Evolutionary conservation across 768 basidiomycete species (phyloP), one percentile per base, ranked within the genome.

Genomic region (Termitomyces sp.): DNA sequence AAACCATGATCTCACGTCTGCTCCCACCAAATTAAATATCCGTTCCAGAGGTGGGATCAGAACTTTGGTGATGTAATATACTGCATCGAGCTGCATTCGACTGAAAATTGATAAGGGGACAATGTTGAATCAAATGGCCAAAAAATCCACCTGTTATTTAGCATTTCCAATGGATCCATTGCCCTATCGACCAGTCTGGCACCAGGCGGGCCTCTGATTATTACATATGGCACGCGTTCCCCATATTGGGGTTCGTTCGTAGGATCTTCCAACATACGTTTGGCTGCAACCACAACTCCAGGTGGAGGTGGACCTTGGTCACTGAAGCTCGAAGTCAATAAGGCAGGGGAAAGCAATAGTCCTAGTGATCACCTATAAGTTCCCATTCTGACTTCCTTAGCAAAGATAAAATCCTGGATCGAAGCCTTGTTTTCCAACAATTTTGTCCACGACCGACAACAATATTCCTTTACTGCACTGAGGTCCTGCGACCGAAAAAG

Each of bases 371-470:
- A 91, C 95, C 90, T 94, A 68, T 98, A 98, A 0, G 89, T 91
- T 13, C 97, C 97, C 80, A 98, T 81, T 65, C 76, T 87, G 30
- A 98, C 95, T 72, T 95, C 93, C 68, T 96, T 96, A 0, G 96
- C 87, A 63, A 98, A 94, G 36, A 94, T 88, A 65, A 97, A 97
- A 69, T 98, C 95, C 64, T 95, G 90, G n/a, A 92, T 74, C 2
- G 92, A 88, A 2, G 84, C 87, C 62, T 82, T 86, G 58, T 91
- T 87, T 57, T 92, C 87, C 45, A 95, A 70, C 42, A 99, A 80
- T 68, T 89, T 91, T 10, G 82, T 79, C 94, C 94, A 98, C 10
- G 91, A 88, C 22, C 78, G 76, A 62, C 81, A 86, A 65, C 94
- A 95, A 65, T 95, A 97, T 5, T 85, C 83, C 70, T 98, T 98